These are phyloP conservation scores for Plenodomus lindquistii DNA, from an alignment of 2,329 filamentous ascomycete species.

Conservation along the genomic window DNA sequence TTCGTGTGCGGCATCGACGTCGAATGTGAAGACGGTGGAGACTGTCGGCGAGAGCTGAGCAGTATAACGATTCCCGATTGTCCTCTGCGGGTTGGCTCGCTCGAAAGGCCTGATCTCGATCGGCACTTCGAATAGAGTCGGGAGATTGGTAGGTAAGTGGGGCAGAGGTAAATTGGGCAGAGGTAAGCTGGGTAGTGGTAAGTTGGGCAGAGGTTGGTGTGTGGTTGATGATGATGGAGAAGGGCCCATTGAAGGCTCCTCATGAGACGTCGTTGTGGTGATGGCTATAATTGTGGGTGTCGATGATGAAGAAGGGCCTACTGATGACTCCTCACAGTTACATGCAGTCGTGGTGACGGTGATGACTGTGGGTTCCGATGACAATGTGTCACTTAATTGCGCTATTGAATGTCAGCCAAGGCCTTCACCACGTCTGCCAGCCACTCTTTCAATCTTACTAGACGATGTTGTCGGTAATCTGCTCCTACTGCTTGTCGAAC, in stretches of 20 bases:
- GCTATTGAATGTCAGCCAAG: conserved; percentile 8
- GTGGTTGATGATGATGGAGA: too few species aligned
- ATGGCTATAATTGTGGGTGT: too few species aligned
- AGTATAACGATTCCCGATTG: conserved; percentile 47
- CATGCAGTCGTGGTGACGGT: conserved; percentile 3
- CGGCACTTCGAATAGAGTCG: conserved; percentile 42
- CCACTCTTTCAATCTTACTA: conserved; percentile 14
- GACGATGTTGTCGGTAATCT: conserved; percentile 9
- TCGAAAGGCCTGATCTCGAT: conserved; percentile 45
- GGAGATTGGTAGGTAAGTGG: conserved; percentile 28
- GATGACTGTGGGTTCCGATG: conserved; percentile 15
- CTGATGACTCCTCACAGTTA: background rate
- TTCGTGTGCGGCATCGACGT: conserved; percentile 45
- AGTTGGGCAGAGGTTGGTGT: too few species aligned
- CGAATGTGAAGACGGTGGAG: conserved; percentile 53
- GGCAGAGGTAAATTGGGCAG: background rate
- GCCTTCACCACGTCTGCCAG: background rate
- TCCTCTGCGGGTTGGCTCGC: conserved; percentile 40
- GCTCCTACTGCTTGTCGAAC: conserved; percentile 15
- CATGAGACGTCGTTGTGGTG: too few species aligned
- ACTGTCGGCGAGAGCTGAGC: conserved; percentile 45
- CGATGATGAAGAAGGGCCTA: background rate
- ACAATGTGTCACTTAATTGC: conserved; percentile 14
- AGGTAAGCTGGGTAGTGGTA: too few species aligned
- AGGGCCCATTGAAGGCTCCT: too few species aligned